Percentiles rank a stretch among this genome's conserved stretches.
Conservation (phyloP, 2,329 filamentous ascomycete species). For the Onygenales sp. region DNA sequence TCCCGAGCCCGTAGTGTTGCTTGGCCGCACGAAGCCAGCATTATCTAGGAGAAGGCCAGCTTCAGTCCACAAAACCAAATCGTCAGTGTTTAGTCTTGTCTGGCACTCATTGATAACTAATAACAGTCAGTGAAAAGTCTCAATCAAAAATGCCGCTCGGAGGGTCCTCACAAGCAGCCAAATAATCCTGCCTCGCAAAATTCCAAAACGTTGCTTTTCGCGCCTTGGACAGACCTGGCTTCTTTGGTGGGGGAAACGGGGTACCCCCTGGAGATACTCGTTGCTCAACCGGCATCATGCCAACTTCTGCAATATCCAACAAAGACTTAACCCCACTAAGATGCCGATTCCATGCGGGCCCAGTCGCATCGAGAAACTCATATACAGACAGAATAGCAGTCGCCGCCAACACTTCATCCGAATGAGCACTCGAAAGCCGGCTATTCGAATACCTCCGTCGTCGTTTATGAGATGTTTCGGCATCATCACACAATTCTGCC, state of each 20-base stretch:
- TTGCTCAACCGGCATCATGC: slow-evolving; percentile 31
- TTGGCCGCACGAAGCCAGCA: slow-evolving; percentile 40
- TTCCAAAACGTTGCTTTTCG: slow-evolving; percentile 58
- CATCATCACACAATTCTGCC: slow-evolving; percentile 23
- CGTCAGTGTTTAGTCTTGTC: slow-evolving; percentile 52
- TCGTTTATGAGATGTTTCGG: slow-evolving; percentile 37
- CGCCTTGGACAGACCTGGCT: slow-evolving; percentile 41
- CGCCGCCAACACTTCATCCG: slow-evolving; percentile 54
- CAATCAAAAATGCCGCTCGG: not conserved
- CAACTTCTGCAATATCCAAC: slow-evolving; percentile 39
- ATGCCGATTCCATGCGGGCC: slow-evolving; percentile 54
- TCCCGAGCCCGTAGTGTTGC: slow-evolving; percentile 24
- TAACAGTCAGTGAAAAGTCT: slow-evolving; percentile 5
- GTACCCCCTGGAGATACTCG: slow-evolving; percentile 33
- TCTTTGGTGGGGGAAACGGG: slow-evolving; percentile 21
- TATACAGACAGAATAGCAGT: slow-evolving; percentile 59
- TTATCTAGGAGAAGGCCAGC: slow-evolving; percentile 51
- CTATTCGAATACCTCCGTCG: slow-evolving; percentile 35
- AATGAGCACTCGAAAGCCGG: slow-evolving; percentile 29
- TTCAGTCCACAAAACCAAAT: slow-evolving; percentile 54
- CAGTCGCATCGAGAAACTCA: slow-evolving; percentile 57
- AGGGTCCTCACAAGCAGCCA: slow-evolving; percentile 46
- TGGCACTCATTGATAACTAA: slow-evolving; percentile 48
- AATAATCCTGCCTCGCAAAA: slow-evolving; percentile 56
- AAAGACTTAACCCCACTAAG: slow-evolving; percentile 57